A percentile compares a stretch with the other conserved stretches of the same genome.
Conservation (phyloP, 345 rosid species). For the Heritiera littoralis region DNA sequence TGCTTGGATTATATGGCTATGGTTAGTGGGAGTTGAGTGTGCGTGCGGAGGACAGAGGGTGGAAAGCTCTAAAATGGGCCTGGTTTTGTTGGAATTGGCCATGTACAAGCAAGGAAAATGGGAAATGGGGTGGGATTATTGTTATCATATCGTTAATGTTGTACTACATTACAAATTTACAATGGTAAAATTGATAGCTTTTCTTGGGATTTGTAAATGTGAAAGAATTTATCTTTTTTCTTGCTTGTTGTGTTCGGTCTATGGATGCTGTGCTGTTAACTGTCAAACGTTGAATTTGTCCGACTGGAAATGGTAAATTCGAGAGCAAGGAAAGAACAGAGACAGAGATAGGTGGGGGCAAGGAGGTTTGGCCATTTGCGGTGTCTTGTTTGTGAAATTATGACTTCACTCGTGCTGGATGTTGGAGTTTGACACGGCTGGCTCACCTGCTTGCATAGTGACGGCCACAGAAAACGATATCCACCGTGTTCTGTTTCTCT, state of each 20-base stretch:
- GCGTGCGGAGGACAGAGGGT: neutral
- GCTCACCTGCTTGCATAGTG: neutral
- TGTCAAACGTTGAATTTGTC: neutral
- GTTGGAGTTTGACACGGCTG: neutral
- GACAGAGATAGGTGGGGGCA: neutral
- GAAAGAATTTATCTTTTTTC: neutral
- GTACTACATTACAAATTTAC: too few species aligned
- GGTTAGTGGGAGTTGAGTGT: neutral
- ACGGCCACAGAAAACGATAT: neutral
- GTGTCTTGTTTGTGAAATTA: neutral
- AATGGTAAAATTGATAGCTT: neutral
- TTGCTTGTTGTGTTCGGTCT: too few species aligned
- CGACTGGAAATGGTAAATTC: neutral
- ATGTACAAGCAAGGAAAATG: neutral
- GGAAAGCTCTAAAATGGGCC: neutral
- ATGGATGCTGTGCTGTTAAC: neutral
- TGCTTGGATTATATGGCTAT: conserved; percentile 20
- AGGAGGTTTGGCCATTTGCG: neutral
- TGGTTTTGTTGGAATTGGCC: neutral
- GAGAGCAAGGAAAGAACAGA: neutral
- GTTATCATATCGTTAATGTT: neutral
- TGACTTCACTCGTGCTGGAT: neutral
- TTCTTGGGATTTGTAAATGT: neutral
- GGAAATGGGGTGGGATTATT: neutral
- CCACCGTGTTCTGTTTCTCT: neutral